Evolutionary conservation across 306 rosid genomes (phyloP).

Genomic region (Fagus crenata): DNA sequence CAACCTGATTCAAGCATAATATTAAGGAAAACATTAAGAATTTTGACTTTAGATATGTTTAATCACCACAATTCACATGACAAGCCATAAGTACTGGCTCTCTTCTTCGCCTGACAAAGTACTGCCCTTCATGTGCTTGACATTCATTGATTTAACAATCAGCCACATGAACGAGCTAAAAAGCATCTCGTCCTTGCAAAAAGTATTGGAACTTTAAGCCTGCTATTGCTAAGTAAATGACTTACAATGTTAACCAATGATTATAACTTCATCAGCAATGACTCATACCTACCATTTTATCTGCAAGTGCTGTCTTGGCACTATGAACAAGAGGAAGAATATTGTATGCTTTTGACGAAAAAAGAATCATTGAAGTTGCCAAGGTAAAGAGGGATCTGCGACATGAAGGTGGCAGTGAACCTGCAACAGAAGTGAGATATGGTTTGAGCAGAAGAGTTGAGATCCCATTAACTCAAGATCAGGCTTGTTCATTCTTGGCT

Average conservation of each 20-base stretch:
- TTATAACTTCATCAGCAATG: slow-evolving; percentile 11
- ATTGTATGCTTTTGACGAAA: slow-evolving; percentile 67
- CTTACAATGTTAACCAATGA: slow-evolving; percentile 19
- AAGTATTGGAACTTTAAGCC: slow-evolving; percentile 1
- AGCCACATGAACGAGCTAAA: slow-evolving; percentile 9
- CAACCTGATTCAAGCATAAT: slow-evolving; percentile 3
- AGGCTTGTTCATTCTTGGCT: slow-evolving; percentile 20
- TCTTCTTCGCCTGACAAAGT: slow-evolving; percentile 2
- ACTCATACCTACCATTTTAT: slow-evolving; percentile 48
- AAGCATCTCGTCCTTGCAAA: not conserved
- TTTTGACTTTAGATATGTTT: not conserved
- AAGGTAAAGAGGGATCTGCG: slow-evolving; percentile 75
- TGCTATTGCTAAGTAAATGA: slow-evolving; percentile 3
- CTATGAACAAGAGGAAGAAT: slow-evolving; percentile 51
- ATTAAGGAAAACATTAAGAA: not conserved
- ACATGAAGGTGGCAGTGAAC: slow-evolving; percentile 76
- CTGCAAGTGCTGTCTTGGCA: slow-evolving; percentile 53
- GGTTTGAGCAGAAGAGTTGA: slow-evolving; percentile 28
- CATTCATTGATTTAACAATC: slow-evolving; percentile 22
- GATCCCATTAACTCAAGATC: not conserved
- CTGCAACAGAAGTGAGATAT: slow-evolving; percentile 45
- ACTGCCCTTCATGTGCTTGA: slow-evolving; percentile 13
- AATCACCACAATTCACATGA: not conserved
- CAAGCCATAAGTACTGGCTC: slow-evolving; percentile 7
- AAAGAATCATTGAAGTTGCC: slow-evolving; percentile 82